Evolutionary conservation across 192 early-diverging fungal species (phyloP).

Genomic region (Thamnidium elegans): DNA sequence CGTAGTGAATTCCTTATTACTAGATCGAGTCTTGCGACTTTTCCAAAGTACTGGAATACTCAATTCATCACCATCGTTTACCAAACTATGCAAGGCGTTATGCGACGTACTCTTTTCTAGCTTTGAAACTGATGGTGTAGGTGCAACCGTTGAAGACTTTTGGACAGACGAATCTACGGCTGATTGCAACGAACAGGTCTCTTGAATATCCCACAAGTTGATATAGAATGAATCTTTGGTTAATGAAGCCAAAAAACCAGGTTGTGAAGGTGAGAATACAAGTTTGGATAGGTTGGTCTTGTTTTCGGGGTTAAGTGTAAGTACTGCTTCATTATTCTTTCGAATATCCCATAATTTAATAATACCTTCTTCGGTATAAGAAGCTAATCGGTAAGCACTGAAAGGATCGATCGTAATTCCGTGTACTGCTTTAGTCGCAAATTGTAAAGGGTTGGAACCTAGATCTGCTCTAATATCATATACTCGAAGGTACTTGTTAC

Average conservation of each 20-base stretch:
- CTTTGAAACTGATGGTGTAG: not conserved
- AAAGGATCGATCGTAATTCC: conserved; percentile 71
- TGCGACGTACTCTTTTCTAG: conserved; percentile 1
- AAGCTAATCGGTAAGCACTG: conserved; percentile 64
- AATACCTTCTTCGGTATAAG: conserved; percentile 61
- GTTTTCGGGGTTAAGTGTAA: conserved; percentile 20
- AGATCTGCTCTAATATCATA: conserved; percentile 64
- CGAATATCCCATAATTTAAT: conserved; percentile 77
- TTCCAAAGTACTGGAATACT: conserved; percentile 41
- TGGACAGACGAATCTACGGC: conserved; percentile 4
- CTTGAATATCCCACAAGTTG: conserved; percentile 68
- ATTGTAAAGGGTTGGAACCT: conserved; percentile 47
- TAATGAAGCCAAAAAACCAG: conserved; percentile 57
- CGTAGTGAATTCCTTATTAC: not conserved
- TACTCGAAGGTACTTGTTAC: conserved; percentile 61
- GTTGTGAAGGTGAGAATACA: conserved; percentile 54
- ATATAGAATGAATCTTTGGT: conserved; percentile 53
- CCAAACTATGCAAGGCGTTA: not conserved
- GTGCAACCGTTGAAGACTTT: not conserved
- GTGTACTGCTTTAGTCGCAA: conserved; percentile 67
- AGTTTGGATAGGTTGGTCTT: conserved; percentile 48
- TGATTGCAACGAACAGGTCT: conserved; percentile 33
- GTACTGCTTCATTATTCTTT: conserved; percentile 54
- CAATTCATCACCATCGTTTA: conserved; percentile 30
- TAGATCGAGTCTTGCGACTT: conserved; percentile 13